phyloP scores from a whole-genome alignment of 306 rosid genomes.

The Malus sieversii region DNA sequence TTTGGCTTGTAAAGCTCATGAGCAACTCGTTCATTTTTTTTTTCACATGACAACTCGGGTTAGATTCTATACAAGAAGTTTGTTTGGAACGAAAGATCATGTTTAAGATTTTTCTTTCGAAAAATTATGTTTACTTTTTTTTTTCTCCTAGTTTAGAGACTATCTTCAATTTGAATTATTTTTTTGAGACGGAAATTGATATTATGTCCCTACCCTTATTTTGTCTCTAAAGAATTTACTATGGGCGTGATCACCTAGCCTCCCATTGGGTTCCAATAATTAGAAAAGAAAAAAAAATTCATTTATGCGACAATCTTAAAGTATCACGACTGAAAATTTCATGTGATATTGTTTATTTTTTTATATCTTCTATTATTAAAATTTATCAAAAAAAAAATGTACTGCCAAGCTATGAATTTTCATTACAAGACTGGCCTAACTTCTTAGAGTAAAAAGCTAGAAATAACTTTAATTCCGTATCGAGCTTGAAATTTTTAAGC shows the following conservation, averaged over 20 bases:
- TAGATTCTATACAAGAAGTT: background rate
- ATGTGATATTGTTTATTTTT: background rate
- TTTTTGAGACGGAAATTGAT: background rate
- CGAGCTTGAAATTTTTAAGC: background rate
- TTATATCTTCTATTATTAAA: too few species aligned
- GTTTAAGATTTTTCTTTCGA: background rate
- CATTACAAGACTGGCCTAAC: background rate
- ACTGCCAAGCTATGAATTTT: background rate
- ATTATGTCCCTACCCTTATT: background rate
- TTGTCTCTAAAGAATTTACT: background rate
- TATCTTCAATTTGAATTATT: background rate
- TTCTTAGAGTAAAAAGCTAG: background rate
- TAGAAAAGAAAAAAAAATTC: background rate
- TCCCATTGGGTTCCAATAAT: background rate
- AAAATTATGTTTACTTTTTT: background rate
- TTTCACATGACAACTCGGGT: background rate
- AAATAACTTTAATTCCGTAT: background rate
- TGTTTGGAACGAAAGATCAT: background rate
- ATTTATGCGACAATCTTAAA: background rate
- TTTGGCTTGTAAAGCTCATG: background rate
- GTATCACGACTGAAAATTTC: too few species aligned
- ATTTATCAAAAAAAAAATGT: too few species aligned
- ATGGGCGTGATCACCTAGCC: background rate
- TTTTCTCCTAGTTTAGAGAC: background rate
- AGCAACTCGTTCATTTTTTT: background rate